These are phyloP conservation scores for Wickerhamiella shivajii DNA, from an alignment of 805 yeast species.

Conservation along the genomic window DNA sequence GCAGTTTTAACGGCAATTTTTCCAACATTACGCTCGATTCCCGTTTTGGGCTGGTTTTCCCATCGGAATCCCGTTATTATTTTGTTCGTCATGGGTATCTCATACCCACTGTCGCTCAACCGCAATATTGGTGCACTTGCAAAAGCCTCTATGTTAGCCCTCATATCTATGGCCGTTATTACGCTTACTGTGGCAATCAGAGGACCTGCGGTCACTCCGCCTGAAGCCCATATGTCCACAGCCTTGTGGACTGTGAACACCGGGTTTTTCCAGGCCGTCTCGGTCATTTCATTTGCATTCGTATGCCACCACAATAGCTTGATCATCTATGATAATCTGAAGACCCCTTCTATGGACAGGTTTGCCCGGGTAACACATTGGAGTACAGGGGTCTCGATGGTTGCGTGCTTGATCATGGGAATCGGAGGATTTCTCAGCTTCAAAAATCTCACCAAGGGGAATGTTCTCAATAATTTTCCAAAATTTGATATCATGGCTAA, in stretches of 20 bases:
- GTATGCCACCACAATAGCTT: conserved; percentile 94
- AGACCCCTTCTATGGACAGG: conserved; percentile 57
- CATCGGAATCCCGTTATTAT: conserved; percentile 58
- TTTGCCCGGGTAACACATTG: conserved; percentile 70
- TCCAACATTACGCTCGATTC: conserved; percentile 26
- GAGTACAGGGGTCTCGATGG: conserved; percentile 67
- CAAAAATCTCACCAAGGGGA: conserved; percentile 69
- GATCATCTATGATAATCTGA: conserved; percentile 73
- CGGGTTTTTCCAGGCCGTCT: conserved; percentile 72
- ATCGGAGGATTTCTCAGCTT: conserved; percentile 63
- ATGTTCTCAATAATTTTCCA: conserved; percentile 75
- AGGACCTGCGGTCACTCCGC: conserved; percentile 42
- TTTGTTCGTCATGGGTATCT: conserved; percentile 52
- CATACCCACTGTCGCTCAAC: conserved; percentile 70
- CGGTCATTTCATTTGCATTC: conserved; percentile 89
- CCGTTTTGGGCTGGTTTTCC: conserved; percentile 39
- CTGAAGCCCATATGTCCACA: conserved; percentile 25
- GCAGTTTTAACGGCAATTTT: conserved; percentile 64
- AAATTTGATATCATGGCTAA: conserved; percentile 60
- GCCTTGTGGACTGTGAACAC: conserved; percentile 34
- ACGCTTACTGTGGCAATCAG: conserved; percentile 56
- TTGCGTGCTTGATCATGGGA: conserved; percentile 67
- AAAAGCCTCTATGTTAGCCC: conserved; percentile 73
- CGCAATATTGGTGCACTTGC: conserved; percentile 72
- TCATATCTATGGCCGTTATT: conserved; percentile 70